Evolutionary conservation across 495 filamentous ascomycete genomes (phyloP), one percentile per base, ranked within the genome.

Genomic region (Hypoxylon lenormandii): DNA sequence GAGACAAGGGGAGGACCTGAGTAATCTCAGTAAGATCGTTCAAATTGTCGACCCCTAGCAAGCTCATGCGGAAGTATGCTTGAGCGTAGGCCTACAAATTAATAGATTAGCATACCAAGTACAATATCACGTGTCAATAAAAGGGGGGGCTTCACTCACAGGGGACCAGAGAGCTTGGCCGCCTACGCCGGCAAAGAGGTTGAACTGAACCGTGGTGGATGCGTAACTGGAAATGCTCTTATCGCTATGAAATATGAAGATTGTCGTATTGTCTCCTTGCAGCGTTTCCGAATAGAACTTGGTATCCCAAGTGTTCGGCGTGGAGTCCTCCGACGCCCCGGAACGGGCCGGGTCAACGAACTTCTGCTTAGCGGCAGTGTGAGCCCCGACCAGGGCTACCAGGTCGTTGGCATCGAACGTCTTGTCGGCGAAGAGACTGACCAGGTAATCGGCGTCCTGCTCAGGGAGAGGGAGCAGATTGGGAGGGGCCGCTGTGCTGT

Each of bases 371-470:
- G 74, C 73, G 11, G 76, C 76, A 4, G 81, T 81, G 71, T 86
- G 84, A 0, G 84, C 82, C 22, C 84, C 84, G 1, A 86, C 70
- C 5, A 86, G 75, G 0, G 83, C 83, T 0, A 80, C 80, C 0
- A 85, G 74, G 45, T 79, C 81, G 33, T 71, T 66, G 5, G 81
- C 60, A 21, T 76, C 71, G 66, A 86, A 81, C 0, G 83, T 85
- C 75, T 86, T 86, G 22, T 77, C 76, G 11, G 59, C 59, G 71
- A 84, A 86, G 5, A 86, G 75, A 23, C 69, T 57, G 63, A 80
- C 69, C 30, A 80, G 61, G 8, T 16, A 22, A 4, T 75, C 56
- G 28, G 76, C 73, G 40, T 70, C 62, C 19, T 69, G 63, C 26
- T 51, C 56, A 1, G 67, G 66, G 5, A 43, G n/a, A 0, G 77